A percentile compares a stretch with the other conserved stretches of the same genome.
Evolutionary conservation across 352 stramenopile species (phyloP).

Genomic region (Globisporangium solare): DNA sequence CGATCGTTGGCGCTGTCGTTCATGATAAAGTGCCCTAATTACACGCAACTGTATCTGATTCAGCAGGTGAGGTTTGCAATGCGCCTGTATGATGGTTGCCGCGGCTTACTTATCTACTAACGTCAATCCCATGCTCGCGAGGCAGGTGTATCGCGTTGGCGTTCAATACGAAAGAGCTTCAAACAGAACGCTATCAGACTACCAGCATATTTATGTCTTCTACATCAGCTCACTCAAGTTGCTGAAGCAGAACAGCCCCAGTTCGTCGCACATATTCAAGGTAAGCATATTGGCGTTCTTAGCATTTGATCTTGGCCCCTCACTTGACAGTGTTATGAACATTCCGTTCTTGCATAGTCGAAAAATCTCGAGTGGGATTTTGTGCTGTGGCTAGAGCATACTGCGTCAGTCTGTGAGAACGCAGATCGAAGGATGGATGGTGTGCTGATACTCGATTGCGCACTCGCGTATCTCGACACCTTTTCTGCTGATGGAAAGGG

Average conservation of each 20-base stretch:
- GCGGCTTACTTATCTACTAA: neutral
- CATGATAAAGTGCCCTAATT: conserved; percentile 65
- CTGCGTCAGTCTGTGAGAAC: conserved; percentile 39
- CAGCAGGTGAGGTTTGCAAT: conserved; percentile 35
- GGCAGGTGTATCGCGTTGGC: conserved; percentile 54
- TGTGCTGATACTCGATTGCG: conserved; percentile 33
- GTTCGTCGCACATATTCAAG: conserved; percentile 5
- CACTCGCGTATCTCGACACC: conserved; percentile 23
- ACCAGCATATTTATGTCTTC: conserved; percentile 29
- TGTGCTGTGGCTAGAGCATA: conserved; percentile 60
- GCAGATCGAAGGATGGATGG: conserved; percentile 23
- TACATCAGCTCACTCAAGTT: conserved; percentile 27
- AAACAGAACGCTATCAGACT: conserved; percentile 22
- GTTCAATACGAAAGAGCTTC: conserved; percentile 52
- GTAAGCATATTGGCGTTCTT: conserved; percentile 1
- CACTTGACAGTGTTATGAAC: neutral
- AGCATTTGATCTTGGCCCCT: neutral
- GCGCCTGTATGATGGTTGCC: neutral
- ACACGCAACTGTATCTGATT: conserved; percentile 51
- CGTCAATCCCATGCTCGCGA: neutral
- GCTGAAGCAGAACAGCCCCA: conserved; percentile 3
- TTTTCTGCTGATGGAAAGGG: conserved; percentile 9
- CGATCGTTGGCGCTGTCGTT: conserved; percentile 51
- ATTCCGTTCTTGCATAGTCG: conserved; percentile 21
- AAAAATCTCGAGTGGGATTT: conserved; percentile 45